Percentiles rank a stretch among this genome's conserved stretches.
Conservation (phyloP, 148 eudicot species). For the Rhododendron molle region DNA sequence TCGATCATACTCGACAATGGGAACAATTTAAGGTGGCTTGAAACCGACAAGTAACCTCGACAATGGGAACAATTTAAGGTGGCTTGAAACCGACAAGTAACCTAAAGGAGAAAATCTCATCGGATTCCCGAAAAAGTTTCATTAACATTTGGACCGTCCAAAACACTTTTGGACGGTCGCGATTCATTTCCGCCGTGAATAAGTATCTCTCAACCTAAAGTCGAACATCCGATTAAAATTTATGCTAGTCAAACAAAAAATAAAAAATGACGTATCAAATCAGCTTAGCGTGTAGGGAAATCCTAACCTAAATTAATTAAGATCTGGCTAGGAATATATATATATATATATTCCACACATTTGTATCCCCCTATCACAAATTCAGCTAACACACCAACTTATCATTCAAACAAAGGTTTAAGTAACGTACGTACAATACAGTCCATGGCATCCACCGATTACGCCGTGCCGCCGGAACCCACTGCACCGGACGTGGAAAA, state of each 20-base stretch:
- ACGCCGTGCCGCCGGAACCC: neutral
- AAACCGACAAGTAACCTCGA: no score
- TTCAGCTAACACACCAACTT: neutral
- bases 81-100: no score
- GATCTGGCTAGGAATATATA: no score
- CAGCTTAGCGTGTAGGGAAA: neutral
- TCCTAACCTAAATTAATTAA: neutral
- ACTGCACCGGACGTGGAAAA: no score
- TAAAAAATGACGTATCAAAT: neutral
- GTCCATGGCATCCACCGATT: slow-evolving; percentile 14
- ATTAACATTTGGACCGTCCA: no score
- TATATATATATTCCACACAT: neutral
- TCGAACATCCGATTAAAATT: neutral
- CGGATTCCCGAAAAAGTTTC: no score
- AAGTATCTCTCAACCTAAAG: neutral
- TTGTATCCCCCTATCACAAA: neutral
- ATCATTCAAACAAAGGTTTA: slow-evolving; percentile 1
- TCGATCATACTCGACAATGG: neutral
- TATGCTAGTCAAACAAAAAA: neutral
- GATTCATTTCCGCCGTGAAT: no score
- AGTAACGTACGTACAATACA: neutral
- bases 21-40: neutral
- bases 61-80: no score
- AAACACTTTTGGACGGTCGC: no score
- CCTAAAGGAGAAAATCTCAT: no score